These are phyloP conservation scores for Leptographium galeiforme DNA, from an alignment of 2,329 filamentous ascomycete species.

Conservation along the genomic window DNA sequence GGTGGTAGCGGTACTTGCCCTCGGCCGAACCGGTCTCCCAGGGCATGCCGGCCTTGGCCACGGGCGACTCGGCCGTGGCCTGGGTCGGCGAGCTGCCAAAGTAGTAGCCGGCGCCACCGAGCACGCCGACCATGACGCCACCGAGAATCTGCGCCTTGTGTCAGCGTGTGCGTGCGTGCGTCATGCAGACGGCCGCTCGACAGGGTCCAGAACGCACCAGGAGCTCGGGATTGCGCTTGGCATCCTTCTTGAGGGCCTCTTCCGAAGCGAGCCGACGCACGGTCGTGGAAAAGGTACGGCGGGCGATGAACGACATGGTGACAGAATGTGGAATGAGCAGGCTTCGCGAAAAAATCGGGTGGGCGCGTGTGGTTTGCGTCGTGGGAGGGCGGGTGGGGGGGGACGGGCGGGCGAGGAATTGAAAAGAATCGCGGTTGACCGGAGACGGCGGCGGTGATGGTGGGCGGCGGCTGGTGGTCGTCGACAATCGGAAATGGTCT, in stretches of 20 bases:
- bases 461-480: neutral
- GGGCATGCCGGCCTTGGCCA: constrained; percentile 70
- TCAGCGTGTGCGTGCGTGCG: neutral
- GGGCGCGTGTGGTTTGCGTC: no score
- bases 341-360: neutral
- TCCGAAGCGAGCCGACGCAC: constrained; percentile 16
- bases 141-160: constrained; percentile 57
- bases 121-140: constrained; percentile 78
- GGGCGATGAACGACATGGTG: constrained; percentile 42
- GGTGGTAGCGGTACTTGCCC: constrained; percentile 69
- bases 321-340: constrained; percentile 13
- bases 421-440: neutral
- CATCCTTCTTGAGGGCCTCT: constrained; percentile 40
- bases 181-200: neutral
- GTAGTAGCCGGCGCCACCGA: constrained; percentile 82
- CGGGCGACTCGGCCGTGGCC: constrained; percentile 64
- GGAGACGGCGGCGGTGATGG: neutral
- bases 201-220: constrained; percentile 22
- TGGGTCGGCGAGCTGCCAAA: constrained; percentile 77
- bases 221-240: constrained; percentile 40
- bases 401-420: neutral
- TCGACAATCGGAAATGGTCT: constrained; percentile 5
- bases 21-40: constrained; percentile 62
- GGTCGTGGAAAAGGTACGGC: constrained; percentile 30
- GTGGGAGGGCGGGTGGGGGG: no score